These are phyloP conservation scores for Lecanosticta acicola DNA, from an alignment of 2,329 filamentous ascomycete species.

Conservation along the genomic window DNA sequence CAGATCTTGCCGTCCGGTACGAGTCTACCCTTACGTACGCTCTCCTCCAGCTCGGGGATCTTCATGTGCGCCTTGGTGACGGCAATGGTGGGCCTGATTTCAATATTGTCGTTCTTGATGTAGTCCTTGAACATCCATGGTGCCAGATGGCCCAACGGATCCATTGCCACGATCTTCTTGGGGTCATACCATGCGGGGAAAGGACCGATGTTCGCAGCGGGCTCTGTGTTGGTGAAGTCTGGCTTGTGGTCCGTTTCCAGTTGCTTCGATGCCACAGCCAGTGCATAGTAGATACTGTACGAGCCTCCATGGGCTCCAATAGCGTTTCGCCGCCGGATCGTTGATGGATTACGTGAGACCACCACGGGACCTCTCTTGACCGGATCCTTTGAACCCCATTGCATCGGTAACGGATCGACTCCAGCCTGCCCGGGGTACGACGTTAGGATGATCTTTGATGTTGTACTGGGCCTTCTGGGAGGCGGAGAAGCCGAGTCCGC, in stretches of 20 bases:
- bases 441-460: slow-evolving; percentile 62
- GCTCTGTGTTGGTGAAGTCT: slow-evolving; percentile 80
- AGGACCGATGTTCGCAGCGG: slow-evolving; percentile 80
- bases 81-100: slow-evolving; percentile 67
- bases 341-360: slow-evolving; percentile 69
- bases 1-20: slow-evolving; percentile 82
- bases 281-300: slow-evolving; percentile 91
- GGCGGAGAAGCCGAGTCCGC: slow-evolving; percentile 18
- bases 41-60: slow-evolving; percentile 88
- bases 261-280: slow-evolving; percentile 87
- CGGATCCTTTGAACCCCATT: slow-evolving; percentile 78
- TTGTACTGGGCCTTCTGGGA: slow-evolving; percentile 36
- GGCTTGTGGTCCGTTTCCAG: slow-evolving; percentile 75
- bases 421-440: slow-evolving; percentile 93
- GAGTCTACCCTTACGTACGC: slow-evolving; percentile 72
- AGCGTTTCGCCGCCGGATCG: slow-evolving; percentile 72
- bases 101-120: slow-evolving; percentile 69
- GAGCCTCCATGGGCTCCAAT: slow-evolving; percentile 77
- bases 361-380: slow-evolving; percentile 76
- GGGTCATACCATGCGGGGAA: slow-evolving; percentile 84
- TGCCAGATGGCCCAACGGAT: slow-evolving; percentile 82
- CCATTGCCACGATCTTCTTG: slow-evolving; percentile 97
- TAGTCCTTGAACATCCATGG: slow-evolving; percentile 77
- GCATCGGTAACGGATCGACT: slow-evolving; percentile 81
- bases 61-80: slow-evolving; percentile 93